Evolutionary conservation across 2,329 filamentous ascomycete genomes (phyloP).

Genomic region (Alternaria atra): DNA sequence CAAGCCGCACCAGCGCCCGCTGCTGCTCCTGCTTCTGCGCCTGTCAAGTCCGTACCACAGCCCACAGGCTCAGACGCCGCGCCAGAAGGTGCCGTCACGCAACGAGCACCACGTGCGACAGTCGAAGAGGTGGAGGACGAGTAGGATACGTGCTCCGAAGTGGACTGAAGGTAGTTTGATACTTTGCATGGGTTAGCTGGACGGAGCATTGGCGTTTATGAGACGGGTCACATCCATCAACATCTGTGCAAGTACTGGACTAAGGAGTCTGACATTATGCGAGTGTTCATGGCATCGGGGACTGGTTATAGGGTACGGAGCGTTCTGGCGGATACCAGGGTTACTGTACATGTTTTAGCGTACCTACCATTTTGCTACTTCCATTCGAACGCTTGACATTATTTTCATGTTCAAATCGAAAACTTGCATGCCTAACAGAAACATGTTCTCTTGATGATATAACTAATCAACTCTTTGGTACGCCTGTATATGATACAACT

Average conservation of each 20-base stretch:
- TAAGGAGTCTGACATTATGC: not conserved
- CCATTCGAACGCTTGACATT: not conserved
- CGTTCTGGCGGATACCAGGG: not conserved
- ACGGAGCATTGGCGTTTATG: slow-evolving; percentile 10
- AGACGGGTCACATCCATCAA: not conserved
- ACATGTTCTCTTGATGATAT: not conserved
- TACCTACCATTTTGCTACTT: not conserved
- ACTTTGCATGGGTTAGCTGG: slow-evolving; percentile 16
- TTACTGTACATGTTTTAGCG: not conserved
- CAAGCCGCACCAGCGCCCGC: slow-evolving; percentile 1
- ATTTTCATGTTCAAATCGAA: not conserved
- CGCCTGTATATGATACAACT: not conserved
- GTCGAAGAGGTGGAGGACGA: slow-evolving; percentile 52
- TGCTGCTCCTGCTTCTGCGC: slow-evolving; percentile 16
- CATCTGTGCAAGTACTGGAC: not conserved
- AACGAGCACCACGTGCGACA: slow-evolving; percentile 44
- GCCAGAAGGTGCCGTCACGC: slow-evolving; percentile 31
- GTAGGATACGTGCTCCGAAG: slow-evolving; percentile 4
- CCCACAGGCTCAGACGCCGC: slow-evolving; percentile 41
- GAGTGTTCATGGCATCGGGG: not conserved
- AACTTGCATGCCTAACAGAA: not conserved
- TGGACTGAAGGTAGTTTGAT: slow-evolving; percentile 1
- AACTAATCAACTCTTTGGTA: not conserved
- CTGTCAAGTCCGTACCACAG: slow-evolving; percentile 37
- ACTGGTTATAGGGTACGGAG: not conserved